Base-by-base conservation (phyloP, 495 filamentous ascomycete species). In the Tirmania nivea region DNA sequence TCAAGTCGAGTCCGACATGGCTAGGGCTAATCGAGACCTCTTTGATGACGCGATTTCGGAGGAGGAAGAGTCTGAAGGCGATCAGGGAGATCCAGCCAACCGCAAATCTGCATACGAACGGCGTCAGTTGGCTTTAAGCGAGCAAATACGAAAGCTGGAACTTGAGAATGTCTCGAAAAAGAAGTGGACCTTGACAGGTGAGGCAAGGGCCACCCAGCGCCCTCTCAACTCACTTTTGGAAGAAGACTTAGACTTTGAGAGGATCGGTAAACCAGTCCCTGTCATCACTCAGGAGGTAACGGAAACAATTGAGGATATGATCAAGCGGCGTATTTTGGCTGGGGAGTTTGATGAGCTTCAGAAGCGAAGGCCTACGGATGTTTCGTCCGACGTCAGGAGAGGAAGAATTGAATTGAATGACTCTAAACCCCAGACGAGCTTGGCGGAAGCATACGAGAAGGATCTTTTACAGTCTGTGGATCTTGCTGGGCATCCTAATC, bases 161-260 rank as follows among this genome's bases (percentile, higher is more conserved):
- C 77, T 83, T 8, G 86, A 83, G 20, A 86, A 84, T 52, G 82
- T 97, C 8, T 84, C 85, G 2, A 94, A 94, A 66, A 81, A 85
- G 49, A 77, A 87, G 57, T 97, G 90, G 90, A 84, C 81, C 50
- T 71, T 96, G 36, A 73, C 83, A 10, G 90, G 90, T 61, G 90
- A 97, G 73, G 90, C 86, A 39, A 75, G 78, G 48, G 92, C 85
- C 0, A 71, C 71, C 2, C 83, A 86, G 55, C 74, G 90, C 49
- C 90, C 92, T 0, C 55, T 86, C 16, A 96, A 97, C 67, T 94
- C 88, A 0, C 75, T 97, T 0, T 75, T 97, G 2, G 92, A 95
- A 65, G 81, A 96, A 67, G 87, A 95, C 56, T 74, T 97, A 12
- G 90, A 96, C 52, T 96, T 95, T 60, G 90, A 97, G 66, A 77